Percentiles rank a stretch among this genome's conserved stretches.
Conservation (phyloP, 2,329 filamentous ascomycete species). For the Botryotinia convoluta region DNA sequence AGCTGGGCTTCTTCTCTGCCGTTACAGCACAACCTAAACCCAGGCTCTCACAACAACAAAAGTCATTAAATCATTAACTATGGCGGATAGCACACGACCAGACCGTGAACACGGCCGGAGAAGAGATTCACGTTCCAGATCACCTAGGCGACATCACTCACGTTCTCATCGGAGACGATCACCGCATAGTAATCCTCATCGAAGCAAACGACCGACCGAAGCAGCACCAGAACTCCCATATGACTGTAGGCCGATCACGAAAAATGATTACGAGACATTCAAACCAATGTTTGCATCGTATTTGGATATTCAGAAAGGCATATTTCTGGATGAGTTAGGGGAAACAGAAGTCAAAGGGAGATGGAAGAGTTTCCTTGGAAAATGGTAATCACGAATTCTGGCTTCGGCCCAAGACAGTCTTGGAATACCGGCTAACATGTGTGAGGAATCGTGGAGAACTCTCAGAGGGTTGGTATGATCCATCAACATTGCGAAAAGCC, state of each 20-base stretch:
- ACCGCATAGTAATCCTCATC: conserved; percentile 26
- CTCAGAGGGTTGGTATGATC: conserved; percentile 91
- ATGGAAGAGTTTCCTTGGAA: conserved; percentile 89
- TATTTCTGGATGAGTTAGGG: conserved; percentile 64
- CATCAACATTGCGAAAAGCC: conserved; percentile 50
- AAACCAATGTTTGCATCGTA: conserved; percentile 77
- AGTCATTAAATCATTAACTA: background rate
- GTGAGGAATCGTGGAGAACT: conserved; percentile 79
- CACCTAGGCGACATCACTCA: conserved; percentile 21
- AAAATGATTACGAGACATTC: conserved; percentile 64
- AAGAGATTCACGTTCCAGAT: conserved; percentile 22
- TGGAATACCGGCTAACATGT: conserved; percentile 44
- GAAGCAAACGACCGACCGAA: conserved; percentile 39
- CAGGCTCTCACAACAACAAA: background rate
- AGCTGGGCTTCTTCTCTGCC: background rate
- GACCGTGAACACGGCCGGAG: conserved; percentile 1
- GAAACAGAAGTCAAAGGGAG: conserved; percentile 75
- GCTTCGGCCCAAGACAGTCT: conserved; percentile 2
- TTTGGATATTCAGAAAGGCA: conserved; percentile 81
- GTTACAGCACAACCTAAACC: background rate
- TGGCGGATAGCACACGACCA: conserved; percentile 17
- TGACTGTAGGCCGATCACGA: conserved; percentile 62
- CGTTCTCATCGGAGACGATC: conserved; percentile 29
- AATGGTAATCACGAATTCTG: conserved; percentile 61
- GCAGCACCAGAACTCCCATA: conserved; percentile 54